Evolutionary conservation across 1,139 yeast genomes (phyloP).

Genomic region (Magnusiomyces tetraspermus): DNA sequence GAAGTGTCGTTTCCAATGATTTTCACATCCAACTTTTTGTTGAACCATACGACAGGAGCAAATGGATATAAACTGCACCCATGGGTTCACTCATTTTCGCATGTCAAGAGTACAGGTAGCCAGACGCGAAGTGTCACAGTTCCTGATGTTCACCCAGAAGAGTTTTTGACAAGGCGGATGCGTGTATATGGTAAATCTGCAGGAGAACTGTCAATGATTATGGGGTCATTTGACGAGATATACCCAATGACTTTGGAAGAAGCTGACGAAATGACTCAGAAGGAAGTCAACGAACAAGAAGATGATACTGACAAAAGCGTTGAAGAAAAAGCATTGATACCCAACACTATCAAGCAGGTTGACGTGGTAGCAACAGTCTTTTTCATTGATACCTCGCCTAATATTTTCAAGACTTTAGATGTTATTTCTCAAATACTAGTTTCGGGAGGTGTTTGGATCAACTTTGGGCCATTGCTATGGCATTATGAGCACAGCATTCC

Average conservation of each 20-base stretch:
- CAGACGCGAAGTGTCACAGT: slow-evolving; percentile 47
- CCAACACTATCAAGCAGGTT: not conserved
- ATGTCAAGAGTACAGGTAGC: slow-evolving; percentile 42
- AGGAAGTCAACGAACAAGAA: not conserved
- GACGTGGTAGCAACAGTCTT: slow-evolving; percentile 45
- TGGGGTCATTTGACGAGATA: slow-evolving; percentile 71
- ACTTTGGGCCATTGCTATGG: slow-evolving; percentile 81
- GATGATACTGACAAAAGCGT: not conserved
- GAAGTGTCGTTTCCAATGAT: slow-evolving; percentile 80
- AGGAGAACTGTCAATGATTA: slow-evolving; percentile 59
- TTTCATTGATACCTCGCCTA: slow-evolving; percentile 71
- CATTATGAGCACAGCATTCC: slow-evolving; percentile 57
- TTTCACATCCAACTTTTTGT: slow-evolving; percentile 51
- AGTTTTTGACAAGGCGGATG: slow-evolving; percentile 22
- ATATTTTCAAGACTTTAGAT: slow-evolving; percentile 58
- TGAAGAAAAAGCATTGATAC: not conserved
- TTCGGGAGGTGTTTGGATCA: slow-evolving; percentile 62
- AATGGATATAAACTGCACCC: slow-evolving; percentile 61
- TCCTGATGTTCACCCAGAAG: slow-evolving; percentile 33
- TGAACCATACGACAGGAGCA: slow-evolving; percentile 46
- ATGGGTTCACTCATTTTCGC: slow-evolving; percentile 63
- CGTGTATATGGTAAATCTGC: slow-evolving; percentile 40
- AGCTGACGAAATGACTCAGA: not conserved
- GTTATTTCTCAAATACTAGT: slow-evolving; percentile 47
- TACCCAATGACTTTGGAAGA: slow-evolving; percentile 40